Conservation (phyloP, 108 stramenopile genomes). For the Parietichytrium sp. region DNA sequence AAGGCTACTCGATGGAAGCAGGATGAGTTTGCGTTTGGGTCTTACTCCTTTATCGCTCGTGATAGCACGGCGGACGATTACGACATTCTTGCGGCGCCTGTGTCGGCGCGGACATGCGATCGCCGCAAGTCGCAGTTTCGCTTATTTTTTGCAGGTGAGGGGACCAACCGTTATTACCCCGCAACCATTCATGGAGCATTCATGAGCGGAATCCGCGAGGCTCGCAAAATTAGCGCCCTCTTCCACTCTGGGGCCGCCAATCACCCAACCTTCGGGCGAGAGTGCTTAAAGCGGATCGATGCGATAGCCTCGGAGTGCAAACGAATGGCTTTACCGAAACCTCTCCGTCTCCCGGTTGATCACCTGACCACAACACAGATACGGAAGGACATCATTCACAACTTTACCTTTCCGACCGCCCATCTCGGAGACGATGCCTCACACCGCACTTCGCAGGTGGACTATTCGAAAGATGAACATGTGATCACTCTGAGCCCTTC, state of each 20-base stretch:
- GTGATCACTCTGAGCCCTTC: no score
- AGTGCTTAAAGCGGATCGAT: not conserved
- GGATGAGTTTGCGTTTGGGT: conserved; percentile 20
- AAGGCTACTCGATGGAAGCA: conserved; percentile 41
- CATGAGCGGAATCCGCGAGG: conserved; percentile 83
- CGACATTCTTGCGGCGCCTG: conserved; percentile 49
- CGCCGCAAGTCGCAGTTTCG: conserved; percentile 23
- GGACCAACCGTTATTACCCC: conserved; percentile 83
- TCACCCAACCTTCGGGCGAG: not conserved
- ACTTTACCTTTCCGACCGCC: conserved; percentile 8
- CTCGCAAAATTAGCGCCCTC: conserved; percentile 39
- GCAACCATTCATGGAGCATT: conserved; percentile 87
- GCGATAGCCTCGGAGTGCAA: not conserved
- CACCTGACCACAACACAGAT: not conserved
- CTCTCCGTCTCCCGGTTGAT: not conserved
- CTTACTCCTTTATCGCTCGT: not conserved
- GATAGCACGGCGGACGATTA: conserved; percentile 46
- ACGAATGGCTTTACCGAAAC: not conserved
- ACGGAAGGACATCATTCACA: conserved; percentile 24
- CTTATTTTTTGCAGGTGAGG: conserved; percentile 88
- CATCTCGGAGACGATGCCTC: no score
- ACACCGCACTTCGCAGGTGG: no score
- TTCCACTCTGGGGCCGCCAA: not conserved
- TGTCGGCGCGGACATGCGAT: conserved; percentile 30
- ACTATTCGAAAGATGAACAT: no score